Conservation (phyloP, 345 rosid genomes). For the Brassica juncea region DNA sequence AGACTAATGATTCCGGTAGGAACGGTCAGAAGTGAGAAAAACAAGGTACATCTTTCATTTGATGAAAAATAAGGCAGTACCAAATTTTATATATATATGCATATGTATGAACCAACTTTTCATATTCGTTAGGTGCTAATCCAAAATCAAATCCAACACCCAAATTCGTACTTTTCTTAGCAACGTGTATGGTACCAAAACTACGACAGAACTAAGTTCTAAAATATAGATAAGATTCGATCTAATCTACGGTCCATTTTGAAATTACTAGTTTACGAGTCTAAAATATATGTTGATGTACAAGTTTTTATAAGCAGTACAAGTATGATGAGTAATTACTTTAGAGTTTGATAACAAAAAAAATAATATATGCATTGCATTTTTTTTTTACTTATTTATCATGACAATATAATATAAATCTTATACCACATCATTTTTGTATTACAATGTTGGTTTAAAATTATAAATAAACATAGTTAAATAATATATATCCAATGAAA, state of each 20-base stretch:
- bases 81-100: not conserved
- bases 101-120: not conserved
- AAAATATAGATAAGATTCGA: not conserved
- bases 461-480: not conserved
- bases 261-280: not conserved
- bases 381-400: not conserved
- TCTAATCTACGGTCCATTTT: not conserved
- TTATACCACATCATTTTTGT: not conserved
- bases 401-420: too few species aligned
- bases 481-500: constrained; percentile 2
- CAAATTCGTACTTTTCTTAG: not conserved
- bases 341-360: not conserved
- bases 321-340: not conserved
- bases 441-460: not conserved
- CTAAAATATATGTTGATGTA: not conserved
- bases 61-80: constrained; percentile 21
- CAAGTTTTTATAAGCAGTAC: not conserved
- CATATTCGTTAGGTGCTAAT: constrained; percentile 4
- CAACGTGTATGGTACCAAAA: not conserved
- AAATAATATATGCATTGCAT: not conserved
- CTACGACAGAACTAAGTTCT: not conserved
- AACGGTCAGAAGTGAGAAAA: constrained; percentile 24
- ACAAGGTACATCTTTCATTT: constrained; percentile 22
- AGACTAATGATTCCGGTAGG: constrained; percentile 32
- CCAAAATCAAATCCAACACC: not conserved